Conservation (phyloP, 2,329 filamentous ascomycete species). For the Fusarium abutilonis region DNA sequence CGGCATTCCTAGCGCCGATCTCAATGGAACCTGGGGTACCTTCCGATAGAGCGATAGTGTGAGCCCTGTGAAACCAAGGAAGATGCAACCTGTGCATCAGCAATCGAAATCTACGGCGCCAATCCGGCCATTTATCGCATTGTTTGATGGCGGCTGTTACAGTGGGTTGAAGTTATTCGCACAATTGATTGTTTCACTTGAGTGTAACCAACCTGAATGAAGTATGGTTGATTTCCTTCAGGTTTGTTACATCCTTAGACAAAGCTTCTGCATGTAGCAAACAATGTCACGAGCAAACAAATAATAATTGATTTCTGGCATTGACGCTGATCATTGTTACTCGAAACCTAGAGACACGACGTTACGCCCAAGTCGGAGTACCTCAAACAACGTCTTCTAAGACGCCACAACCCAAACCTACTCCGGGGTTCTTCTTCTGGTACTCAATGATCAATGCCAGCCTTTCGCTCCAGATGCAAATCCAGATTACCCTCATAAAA, state of each 20-base stretch:
- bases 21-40: background rate
- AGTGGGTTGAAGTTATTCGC: conserved; percentile 26
- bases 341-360: background rate
- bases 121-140: conserved; percentile 32
- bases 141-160: conserved; percentile 21
- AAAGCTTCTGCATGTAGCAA: conserved; percentile 2
- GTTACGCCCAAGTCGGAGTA: no score
- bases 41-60: conserved; percentile 5
- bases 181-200: background rate
- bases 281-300: conserved; percentile 13
- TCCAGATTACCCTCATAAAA: no score
- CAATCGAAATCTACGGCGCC: conserved; percentile 12
- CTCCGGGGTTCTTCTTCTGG: no score
- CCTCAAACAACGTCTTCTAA: no score
- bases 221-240: conserved; percentile 1
- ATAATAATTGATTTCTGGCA: background rate
- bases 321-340: conserved; percentile 10
- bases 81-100: conserved; percentile 20
- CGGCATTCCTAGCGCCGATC: background rate
- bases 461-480: no score
- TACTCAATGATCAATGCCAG: no score
- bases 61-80: conserved; percentile 14
- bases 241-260: conserved; percentile 27
- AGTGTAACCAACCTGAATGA: conserved; percentile 15
- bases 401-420: no score